phyloP scores from a whole-genome alignment of 108 stramenopile species.

The Nannochloropsis gaditana region DNA sequence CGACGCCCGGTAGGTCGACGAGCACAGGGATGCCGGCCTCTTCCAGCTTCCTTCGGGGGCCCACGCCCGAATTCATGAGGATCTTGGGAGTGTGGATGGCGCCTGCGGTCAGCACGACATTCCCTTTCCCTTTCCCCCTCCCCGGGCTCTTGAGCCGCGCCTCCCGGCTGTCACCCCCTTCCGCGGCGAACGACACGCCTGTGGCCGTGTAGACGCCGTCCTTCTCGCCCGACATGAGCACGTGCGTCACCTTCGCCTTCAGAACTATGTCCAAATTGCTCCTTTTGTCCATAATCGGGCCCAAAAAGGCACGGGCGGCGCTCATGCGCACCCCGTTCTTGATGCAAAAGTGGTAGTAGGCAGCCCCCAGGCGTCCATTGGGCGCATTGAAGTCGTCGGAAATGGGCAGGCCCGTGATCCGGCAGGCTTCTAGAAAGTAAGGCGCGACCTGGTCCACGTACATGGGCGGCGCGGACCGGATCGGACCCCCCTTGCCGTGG shows the following conservation, averaged over 20 bases:
- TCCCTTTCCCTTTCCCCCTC: slow-evolving; percentile 27
- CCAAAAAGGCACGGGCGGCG: slow-evolving; percentile 41
- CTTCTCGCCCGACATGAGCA: slow-evolving; percentile 20
- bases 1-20: slow-evolving; percentile 51
- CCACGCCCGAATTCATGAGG: slow-evolving; percentile 60
- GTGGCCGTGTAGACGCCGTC: slow-evolving; percentile 21
- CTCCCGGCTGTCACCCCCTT: neutral
- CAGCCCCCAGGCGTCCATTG: slow-evolving; percentile 36
- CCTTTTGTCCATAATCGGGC: slow-evolving; percentile 34
- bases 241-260: slow-evolving; percentile 27
- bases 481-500: slow-evolving; percentile 36
- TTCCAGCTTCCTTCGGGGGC: slow-evolving; percentile 38
- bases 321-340: slow-evolving; percentile 40
- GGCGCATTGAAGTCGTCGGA: slow-evolving; percentile 46
- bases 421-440: slow-evolving; percentile 34
- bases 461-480: slow-evolving; percentile 32
- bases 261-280: slow-evolving; percentile 32
- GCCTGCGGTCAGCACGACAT: slow-evolving; percentile 65
- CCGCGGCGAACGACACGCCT: neutral
- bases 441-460: slow-evolving; percentile 30
- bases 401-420: slow-evolving; percentile 22
- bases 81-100: slow-evolving; percentile 65
- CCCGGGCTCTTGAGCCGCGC: neutral
- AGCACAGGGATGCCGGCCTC: slow-evolving; percentile 16
- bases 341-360: slow-evolving; percentile 43